These are phyloP conservation scores for Heritiera littoralis DNA, from an alignment of 345 rosid species.

Conservation along the genomic window DNA sequence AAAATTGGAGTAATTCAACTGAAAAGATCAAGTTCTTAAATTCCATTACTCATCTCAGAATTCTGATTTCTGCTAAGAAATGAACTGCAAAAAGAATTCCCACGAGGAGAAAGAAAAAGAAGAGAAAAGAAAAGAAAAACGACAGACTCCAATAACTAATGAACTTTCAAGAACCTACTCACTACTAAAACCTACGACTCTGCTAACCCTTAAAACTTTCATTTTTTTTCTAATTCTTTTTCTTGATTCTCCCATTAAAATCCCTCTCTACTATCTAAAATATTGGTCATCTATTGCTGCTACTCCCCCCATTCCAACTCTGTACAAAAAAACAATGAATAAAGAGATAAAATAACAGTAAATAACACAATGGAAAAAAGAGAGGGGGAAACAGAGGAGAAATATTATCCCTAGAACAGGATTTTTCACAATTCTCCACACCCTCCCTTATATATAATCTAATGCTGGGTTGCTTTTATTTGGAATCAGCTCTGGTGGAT, in stretches of 20 bases:
- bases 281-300: slow-evolving; percentile 33
- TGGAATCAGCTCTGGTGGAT: slow-evolving; percentile 47
- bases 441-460: slow-evolving; percentile 41
- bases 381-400: neutral
- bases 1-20: neutral
- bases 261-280: slow-evolving; percentile 29
- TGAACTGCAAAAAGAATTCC: slow-evolving; percentile 67
- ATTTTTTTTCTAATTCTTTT: slow-evolving; percentile 25
- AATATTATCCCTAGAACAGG: slow-evolving; percentile 17
- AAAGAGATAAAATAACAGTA: slow-evolving; percentile 44
- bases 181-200: slow-evolving; percentile 37
- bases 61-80: slow-evolving; percentile 38
- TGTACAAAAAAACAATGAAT: slow-evolving; percentile 55
- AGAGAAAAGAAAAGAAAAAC: slow-evolving; percentile 12
- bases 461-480: slow-evolving; percentile 34
- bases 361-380: slow-evolving; percentile 7
- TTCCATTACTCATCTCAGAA: slow-evolving; percentile 43
- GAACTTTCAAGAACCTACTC: slow-evolving; percentile 36
- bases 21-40: slow-evolving; percentile 25
- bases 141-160: slow-evolving; percentile 29
- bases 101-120: slow-evolving; percentile 1
- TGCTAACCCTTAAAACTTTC: slow-evolving; percentile 32
- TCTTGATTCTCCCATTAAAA: slow-evolving; percentile 28
- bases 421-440: neutral
- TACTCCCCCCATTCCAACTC: slow-evolving; percentile 45